These are phyloP conservation scores for Nyctanthes arbortristis DNA, from an alignment of 257 asterid genomes.

Conservation along the genomic window DNA sequence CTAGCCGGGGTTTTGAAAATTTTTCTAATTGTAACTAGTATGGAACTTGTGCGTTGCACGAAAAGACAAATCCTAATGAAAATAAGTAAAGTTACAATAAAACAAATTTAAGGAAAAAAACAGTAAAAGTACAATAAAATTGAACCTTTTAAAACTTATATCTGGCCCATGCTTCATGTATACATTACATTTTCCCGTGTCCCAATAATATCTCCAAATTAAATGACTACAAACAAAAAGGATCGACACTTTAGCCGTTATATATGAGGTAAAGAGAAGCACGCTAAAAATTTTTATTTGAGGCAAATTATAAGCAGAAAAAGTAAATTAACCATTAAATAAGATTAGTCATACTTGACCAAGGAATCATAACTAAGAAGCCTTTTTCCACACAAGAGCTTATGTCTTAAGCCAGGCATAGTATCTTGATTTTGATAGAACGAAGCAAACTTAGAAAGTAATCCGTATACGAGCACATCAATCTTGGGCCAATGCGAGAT, in stretches of 20 bases:
- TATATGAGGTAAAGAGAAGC: not conserved
- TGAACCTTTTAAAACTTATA: too few species aligned
- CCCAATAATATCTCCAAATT: conserved; percentile 1
- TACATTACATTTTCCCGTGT: conserved; percentile 18
- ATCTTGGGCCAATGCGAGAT: too few species aligned
- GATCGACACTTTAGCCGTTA: not conserved
- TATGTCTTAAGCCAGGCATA: conserved; percentile 12
- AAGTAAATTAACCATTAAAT: conserved; percentile 10
- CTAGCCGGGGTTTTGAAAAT: too few species aligned
- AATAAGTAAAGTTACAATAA: conserved; percentile 18
- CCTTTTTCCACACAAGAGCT: conserved; percentile 27
- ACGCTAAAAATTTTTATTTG: not conserved
- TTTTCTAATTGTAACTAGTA: too few species aligned
- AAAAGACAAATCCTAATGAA: conserved; percentile 29
- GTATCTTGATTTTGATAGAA: not conserved
- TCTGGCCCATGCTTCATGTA: conserved; percentile 16
- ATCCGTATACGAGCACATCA: too few species aligned
- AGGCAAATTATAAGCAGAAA: conserved; percentile 3
- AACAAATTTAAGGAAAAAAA: too few species aligned
- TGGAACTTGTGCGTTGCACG: too few species aligned
- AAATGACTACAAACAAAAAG: not conserved
- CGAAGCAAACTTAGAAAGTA: not conserved
- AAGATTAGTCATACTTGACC: not conserved
- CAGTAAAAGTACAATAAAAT: too few species aligned
- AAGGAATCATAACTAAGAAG: conserved; percentile 7